A percentile compares a stretch with the other conserved stretches of the same genome.
Evolutionary conservation across 192 early-diverging fungal genomes (phyloP).

Genomic region (Coemansia sp.): DNA sequence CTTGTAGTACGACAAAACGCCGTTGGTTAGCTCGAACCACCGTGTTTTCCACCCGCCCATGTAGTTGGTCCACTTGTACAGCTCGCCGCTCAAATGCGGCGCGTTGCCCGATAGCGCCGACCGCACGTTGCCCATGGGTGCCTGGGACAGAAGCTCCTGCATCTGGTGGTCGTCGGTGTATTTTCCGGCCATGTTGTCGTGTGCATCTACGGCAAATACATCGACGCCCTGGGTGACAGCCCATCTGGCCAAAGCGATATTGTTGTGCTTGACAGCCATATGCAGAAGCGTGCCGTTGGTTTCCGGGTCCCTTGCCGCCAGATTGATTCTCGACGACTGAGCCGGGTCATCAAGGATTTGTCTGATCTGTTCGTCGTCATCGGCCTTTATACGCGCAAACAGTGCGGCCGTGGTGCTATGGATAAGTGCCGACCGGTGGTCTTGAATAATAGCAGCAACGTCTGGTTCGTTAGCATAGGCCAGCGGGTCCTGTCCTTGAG

Average conservation of each 20-base stretch:
- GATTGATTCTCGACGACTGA: slow-evolving; percentile 62
- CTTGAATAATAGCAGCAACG: slow-evolving; percentile 59
- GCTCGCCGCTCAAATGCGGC: slow-evolving; percentile 56
- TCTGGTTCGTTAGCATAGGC: slow-evolving; percentile 46
- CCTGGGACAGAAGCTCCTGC: slow-evolving; percentile 58
- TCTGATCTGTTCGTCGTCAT: slow-evolving; percentile 40
- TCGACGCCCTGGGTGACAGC: slow-evolving; percentile 75
- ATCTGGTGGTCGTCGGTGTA: slow-evolving; percentile 57
- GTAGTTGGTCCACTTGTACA: slow-evolving; percentile 89
- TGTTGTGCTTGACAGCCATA: slow-evolving; percentile 62
- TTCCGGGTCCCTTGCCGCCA: slow-evolving; percentile 66
- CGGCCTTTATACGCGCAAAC: slow-evolving; percentile 53
- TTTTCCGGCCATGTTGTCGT: slow-evolving; percentile 57
- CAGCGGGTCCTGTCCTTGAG: slow-evolving; percentile 64
- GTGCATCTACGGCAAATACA: slow-evolving; percentile 67
- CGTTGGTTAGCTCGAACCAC: slow-evolving; percentile 81
- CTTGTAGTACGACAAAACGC: slow-evolving; percentile 83
- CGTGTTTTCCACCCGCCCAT: slow-evolving; percentile 76
- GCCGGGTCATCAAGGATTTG: slow-evolving; percentile 59
- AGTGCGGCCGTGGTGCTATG: slow-evolving; percentile 53
- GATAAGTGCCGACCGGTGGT: slow-evolving; percentile 61
- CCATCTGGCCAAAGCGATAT: slow-evolving; percentile 71
- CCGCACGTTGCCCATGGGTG: slow-evolving; percentile 55
- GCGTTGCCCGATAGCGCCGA: slow-evolving; percentile 60
- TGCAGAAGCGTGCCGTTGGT: slow-evolving; percentile 72